Evolutionary conservation across 208 protist genomes (phyloP).

Genomic region (Lotmaria passim): DNA sequence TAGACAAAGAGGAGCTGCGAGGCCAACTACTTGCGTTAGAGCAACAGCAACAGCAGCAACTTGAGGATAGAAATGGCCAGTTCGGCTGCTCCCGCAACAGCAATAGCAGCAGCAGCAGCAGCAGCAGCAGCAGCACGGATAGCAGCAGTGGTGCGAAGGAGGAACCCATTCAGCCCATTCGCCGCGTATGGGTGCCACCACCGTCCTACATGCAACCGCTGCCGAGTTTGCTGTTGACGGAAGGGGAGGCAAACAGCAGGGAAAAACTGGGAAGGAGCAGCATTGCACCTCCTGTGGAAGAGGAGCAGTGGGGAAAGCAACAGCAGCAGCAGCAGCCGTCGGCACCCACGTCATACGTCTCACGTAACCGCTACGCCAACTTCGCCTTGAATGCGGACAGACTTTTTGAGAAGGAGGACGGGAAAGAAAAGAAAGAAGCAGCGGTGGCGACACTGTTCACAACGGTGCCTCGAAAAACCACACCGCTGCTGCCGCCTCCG

Average conservation of each 20-base stretch:
- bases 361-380: slow-evolving; percentile 5
- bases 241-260: not conserved
- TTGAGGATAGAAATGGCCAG: no score
- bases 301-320: no score
- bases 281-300: not conserved
- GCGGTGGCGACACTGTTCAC: not conserved
- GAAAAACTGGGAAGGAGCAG: not conserved
- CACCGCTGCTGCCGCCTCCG: no score
- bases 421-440: not conserved
- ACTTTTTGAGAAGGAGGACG: not conserved
- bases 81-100: no score
- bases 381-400: not conserved
- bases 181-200: slow-evolving; percentile 26
- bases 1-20: no score
- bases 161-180: slow-evolving; percentile 47
- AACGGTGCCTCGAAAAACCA: no score
- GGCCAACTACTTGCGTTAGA: no score
- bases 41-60: no score
- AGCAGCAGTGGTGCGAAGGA: slow-evolving; percentile 18
- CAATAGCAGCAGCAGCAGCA: not conserved
- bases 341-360: slow-evolving; percentile 11
- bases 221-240: not conserved
- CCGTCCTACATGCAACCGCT: slow-evolving; percentile 14
- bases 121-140: slow-evolving; percentile 5
- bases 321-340: not conserved